These are phyloP conservation scores for Ceriops decandra DNA, from an alignment of 345 rosid species.

Conservation along the genomic window DNA sequence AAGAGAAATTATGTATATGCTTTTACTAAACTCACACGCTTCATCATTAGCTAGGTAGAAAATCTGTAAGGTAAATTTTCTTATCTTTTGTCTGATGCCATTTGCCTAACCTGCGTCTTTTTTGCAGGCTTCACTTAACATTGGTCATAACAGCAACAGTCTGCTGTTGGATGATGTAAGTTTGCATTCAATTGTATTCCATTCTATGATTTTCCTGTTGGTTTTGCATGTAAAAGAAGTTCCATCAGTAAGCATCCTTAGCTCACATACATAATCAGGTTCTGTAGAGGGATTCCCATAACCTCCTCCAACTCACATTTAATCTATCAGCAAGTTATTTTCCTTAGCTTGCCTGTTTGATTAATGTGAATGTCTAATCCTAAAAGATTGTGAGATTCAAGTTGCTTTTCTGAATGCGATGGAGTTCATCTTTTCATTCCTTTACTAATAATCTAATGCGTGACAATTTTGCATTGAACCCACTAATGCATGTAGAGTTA, in stretches of 20 bases:
- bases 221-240: neutral
- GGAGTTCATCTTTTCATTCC: no score
- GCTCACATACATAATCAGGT: neutral
- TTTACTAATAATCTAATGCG: no score
- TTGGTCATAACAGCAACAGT: constrained; percentile 88
- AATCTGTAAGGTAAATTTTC: neutral
- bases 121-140: constrained; percentile 76
- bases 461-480: no score
- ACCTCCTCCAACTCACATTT: no score
- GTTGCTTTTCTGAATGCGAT: no score
- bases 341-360: no score
- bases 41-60: neutral
- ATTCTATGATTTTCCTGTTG: neutral
- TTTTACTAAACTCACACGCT: no score
- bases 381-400: no score
- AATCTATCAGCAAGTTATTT: no score
- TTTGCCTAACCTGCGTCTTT: neutral
- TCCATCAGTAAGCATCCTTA: neutral
- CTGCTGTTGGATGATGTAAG: constrained; percentile 98
- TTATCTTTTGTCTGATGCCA: neutral
- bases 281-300: neutral
- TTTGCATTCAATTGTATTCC: neutral
- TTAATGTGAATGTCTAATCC: no score
- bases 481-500: no score
- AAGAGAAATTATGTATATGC: neutral